Evolutionary conservation across 768 basidiomycete species (phyloP).

Genomic region (Hysterangium stoloniferum): DNA sequence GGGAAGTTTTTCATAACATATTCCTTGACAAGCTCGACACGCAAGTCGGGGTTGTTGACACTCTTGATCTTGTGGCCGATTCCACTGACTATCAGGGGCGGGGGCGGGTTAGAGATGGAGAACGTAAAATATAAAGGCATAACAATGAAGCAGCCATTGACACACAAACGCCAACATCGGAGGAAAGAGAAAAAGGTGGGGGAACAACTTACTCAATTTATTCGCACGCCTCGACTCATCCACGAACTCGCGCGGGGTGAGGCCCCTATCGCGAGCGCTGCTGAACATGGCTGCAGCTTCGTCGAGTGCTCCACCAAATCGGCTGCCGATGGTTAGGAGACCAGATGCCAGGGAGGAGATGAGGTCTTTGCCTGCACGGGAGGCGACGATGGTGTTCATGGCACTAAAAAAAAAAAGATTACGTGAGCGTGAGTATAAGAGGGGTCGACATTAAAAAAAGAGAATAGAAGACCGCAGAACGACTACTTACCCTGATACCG

Average conservation of each 20-base stretch:
- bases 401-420: conserved; percentile 38
- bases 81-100: conserved; percentile 61
- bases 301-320: conserved; percentile 97
- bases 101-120: conserved; percentile 2
- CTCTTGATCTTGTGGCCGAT: conserved; percentile 99
- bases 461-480: too few relatives aligned
- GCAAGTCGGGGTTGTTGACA: conserved; percentile 90
- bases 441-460: background rate
- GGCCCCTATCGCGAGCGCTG: conserved; percentile 78
- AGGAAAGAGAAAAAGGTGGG: background rate
- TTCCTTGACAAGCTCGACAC: conserved; percentile 91
- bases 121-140: background rate
- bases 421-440: background rate
- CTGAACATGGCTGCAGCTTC: conserved; percentile 97
- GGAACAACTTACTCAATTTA: conserved; percentile 59
- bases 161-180: conserved; percentile 3
- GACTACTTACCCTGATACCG: conserved; percentile 75
- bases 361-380: conserved; percentile 98
- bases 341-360: conserved; percentile 95
- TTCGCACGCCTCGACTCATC: conserved; percentile 88
- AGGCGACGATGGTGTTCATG: conserved; percentile 99
- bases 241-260: conserved; percentile 98
- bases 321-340: conserved; percentile 94
- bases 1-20: conserved; percentile 96
- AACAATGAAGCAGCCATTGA: background rate